Evolutionary conservation across 2,329 filamentous ascomycete species (phyloP).

Genomic region (Dactylonectria macrodidyma): DNA sequence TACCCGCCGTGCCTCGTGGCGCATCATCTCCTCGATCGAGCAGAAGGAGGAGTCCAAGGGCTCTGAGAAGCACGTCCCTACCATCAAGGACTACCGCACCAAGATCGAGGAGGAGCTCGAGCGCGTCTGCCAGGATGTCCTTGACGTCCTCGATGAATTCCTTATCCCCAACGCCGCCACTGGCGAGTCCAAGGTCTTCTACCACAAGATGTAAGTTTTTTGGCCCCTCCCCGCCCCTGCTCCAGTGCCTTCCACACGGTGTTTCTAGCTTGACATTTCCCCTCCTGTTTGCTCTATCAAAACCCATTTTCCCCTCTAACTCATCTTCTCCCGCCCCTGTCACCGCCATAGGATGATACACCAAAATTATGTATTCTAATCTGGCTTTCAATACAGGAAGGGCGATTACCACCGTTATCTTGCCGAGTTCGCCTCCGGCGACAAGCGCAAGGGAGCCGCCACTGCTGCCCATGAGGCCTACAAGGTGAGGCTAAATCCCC

Average conservation of each 20-base stretch:
- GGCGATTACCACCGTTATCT: conserved; percentile 97
- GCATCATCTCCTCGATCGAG: conserved; percentile 99
- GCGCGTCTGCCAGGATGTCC: conserved; percentile 98
- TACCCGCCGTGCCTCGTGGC: conserved; percentile 97
- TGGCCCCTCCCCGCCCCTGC: conserved; percentile 30
- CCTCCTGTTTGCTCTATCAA: conserved; percentile 32
- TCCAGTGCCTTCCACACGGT: conserved; percentile 38
- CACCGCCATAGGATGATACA: not conserved
- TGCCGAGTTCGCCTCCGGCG: conserved; percentile 91
- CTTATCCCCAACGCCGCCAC: conserved; percentile 96
- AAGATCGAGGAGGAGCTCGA: conserved; percentile 99
- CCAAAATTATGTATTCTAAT: conserved; percentile 17
- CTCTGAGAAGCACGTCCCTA: conserved; percentile 91
- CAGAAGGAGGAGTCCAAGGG: conserved; percentile 99
- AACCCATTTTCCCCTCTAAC: conserved; percentile 25
- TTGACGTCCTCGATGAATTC: conserved; percentile 92
- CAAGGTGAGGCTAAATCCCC: conserved; percentile 77
- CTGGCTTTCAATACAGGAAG: conserved; percentile 75
- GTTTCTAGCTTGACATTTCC: conserved; percentile 7
- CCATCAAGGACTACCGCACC: conserved; percentile 97
- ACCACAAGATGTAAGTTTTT: conserved; percentile 96
- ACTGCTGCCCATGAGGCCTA: conserved; percentile 94
- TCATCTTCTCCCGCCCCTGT: conserved; percentile 13
- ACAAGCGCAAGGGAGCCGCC: conserved; percentile 92
- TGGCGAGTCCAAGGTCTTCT: conserved; percentile 99